Conservation (phyloP, 2,329 filamentous ascomycete species). For the Amesomyces nigricolor region DNA sequence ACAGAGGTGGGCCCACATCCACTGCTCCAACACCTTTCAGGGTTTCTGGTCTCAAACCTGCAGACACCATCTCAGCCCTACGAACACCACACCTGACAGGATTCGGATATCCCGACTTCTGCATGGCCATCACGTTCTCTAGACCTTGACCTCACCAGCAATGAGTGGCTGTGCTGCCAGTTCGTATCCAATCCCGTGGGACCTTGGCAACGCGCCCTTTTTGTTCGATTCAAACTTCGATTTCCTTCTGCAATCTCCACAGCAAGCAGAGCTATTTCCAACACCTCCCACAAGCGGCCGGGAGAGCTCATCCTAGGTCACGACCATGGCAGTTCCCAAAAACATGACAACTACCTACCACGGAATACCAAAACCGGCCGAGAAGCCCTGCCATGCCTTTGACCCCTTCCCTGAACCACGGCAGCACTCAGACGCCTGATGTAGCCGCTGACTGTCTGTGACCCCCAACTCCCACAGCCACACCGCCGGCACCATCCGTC, state of each 20-base stretch:
- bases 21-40: neutral
- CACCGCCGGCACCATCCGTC: constrained; percentile 1
- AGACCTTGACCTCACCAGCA: neutral
- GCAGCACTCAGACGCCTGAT: neutral
- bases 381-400: too few relatives aligned
- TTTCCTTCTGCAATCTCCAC: too few relatives aligned
- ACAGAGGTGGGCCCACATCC: neutral
- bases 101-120: too few relatives aligned
- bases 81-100: neutral
- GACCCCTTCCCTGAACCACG: neutral
- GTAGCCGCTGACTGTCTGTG: neutral
- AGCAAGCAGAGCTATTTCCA: too few relatives aligned
- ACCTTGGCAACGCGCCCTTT: neutral
- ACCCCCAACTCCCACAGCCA: constrained; percentile 1
- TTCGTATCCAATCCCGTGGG: neutral
- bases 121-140: too few relatives aligned
- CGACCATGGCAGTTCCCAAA: too few relatives aligned
- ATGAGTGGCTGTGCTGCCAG: neutral
- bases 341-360: too few relatives aligned
- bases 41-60: neutral
- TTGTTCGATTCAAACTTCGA: neutral
- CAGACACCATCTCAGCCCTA: constrained; percentile 17
- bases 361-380: too few relatives aligned
- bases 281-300: too few relatives aligned
- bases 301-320: too few relatives aligned